Conservation (phyloP, 2,329 filamentous ascomycete genomes). For the Colletotrichum tropicicola region DNA sequence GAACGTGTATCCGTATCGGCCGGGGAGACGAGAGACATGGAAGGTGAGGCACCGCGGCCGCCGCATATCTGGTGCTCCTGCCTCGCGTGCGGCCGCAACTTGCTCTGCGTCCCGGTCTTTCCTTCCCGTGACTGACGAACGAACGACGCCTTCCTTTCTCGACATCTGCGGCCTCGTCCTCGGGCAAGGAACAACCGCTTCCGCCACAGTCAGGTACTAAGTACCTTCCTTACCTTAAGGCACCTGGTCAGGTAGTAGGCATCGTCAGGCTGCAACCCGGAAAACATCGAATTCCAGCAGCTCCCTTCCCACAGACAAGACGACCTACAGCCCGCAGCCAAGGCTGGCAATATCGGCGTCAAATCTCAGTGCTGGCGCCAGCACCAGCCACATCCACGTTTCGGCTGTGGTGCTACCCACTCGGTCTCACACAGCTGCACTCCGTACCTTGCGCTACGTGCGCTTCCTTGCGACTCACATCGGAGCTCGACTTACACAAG, state of each 20-base stretch:
- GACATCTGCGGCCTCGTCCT: not conserved
- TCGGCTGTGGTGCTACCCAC: slow-evolving; percentile 20
- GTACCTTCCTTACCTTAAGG: not conserved
- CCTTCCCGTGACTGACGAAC: not conserved
- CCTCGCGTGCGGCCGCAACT: not conserved
- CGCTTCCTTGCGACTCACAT: not conserved
- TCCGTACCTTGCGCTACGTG: not conserved
- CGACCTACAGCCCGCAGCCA: not conserved
- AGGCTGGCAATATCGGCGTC: slow-evolving; percentile 2
- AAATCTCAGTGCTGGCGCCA: slow-evolving; percentile 14
- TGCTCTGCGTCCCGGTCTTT: not conserved
- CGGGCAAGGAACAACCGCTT: not conserved
- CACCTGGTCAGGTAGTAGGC: not conserved
- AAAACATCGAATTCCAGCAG: slow-evolving; percentile 12
- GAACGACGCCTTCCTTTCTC: not conserved
- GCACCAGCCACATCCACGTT: slow-evolving; percentile 27
- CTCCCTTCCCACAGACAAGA: slow-evolving; percentile 9
- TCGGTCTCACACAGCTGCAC: slow-evolving; percentile 1
- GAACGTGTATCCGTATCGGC: not conserved
- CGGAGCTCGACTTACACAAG: slow-evolving; percentile 15
- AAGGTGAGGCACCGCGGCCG: not conserved
- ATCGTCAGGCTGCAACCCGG: too few relatives aligned
- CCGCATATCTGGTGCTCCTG: slow-evolving; percentile 1
- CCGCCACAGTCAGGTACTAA: not conserved
- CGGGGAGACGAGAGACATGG: not conserved